Conservation (phyloP, 306 rosid genomes). For the Rubus parviflorus region DNA sequence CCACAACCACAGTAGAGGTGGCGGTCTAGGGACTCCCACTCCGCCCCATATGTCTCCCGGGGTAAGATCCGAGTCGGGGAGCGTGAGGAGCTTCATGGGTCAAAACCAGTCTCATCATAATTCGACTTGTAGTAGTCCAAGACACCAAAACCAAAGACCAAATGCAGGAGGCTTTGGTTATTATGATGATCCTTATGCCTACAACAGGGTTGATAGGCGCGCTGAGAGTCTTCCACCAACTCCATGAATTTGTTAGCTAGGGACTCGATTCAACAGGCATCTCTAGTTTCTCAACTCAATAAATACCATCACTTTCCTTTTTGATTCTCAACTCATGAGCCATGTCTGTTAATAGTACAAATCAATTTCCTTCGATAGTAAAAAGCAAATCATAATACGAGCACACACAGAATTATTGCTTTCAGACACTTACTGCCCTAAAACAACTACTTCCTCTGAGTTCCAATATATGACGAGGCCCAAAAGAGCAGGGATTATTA, state of each 20-base stretch:
- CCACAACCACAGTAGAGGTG: neutral
- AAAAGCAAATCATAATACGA: no score
- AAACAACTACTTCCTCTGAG: no score
- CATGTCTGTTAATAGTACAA: neutral
- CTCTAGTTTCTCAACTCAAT: neutral
- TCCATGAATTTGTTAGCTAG: neutral
- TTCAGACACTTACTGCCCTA: no score
- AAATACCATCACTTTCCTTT: neutral
- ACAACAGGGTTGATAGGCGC: neutral
- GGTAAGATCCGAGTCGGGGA: neutral
- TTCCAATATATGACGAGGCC: no score
- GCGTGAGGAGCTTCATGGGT: neutral
- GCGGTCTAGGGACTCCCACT: neutral
- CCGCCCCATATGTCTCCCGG: neutral
- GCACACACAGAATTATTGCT: no score
- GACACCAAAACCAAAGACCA: neutral
- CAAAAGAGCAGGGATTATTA: neutral
- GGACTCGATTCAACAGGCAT: neutral
- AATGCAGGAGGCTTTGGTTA: neutral
- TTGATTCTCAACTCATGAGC: neutral
- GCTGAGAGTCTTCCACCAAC: slow-evolving; percentile 1
- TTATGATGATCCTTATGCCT: neutral
- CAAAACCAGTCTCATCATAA: neutral
- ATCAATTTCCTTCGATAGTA: neutral
- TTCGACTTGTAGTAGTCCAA: neutral